These are phyloP conservation scores for Chenopodium suecicum DNA, from an alignment of 148 eudicot genomes.

Conservation along the genomic window DNA sequence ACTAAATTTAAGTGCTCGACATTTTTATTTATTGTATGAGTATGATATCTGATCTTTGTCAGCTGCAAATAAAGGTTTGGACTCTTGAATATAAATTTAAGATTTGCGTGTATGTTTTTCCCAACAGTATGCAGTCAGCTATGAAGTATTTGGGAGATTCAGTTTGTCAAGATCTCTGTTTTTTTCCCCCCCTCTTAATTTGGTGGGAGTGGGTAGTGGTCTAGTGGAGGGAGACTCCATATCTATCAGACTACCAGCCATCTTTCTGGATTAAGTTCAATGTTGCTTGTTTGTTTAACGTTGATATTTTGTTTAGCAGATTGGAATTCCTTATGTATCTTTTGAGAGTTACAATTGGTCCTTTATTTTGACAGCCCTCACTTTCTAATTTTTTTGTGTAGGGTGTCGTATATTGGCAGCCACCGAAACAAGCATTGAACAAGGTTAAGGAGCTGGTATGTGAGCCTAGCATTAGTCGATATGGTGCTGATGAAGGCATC, in stretches of 20 bases:
- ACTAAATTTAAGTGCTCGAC: too few relatives aligned
- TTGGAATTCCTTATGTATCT: not conserved
- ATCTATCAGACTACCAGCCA: not conserved
- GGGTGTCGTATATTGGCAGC: constrained; percentile 99
- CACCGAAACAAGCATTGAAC: constrained; percentile 75
- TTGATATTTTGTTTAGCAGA: not conserved
- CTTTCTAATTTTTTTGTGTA: constrained; percentile 29
- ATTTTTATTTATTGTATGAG: not conserved
- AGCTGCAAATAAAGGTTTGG: not conserved
- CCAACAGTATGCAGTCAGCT: not conserved
- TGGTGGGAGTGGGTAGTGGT: not conserved
- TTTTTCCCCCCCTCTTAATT: too few relatives aligned
- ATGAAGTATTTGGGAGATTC: not conserved
- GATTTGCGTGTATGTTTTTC: not conserved
- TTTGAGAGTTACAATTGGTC: not conserved
- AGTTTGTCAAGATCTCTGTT: not conserved
- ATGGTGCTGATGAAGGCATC: constrained; percentile 96
- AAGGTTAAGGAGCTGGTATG: constrained; percentile 69
- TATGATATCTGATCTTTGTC: not conserved
- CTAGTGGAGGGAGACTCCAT: not conserved
- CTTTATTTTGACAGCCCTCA: not conserved
- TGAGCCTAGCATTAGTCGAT: constrained; percentile 85
- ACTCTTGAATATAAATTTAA: not conserved
- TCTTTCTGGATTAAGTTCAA: not conserved
- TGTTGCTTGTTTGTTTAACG: not conserved